Conservation (phyloP, 148 eudicot genomes). For the Vaccinium myrtillus region DNA sequence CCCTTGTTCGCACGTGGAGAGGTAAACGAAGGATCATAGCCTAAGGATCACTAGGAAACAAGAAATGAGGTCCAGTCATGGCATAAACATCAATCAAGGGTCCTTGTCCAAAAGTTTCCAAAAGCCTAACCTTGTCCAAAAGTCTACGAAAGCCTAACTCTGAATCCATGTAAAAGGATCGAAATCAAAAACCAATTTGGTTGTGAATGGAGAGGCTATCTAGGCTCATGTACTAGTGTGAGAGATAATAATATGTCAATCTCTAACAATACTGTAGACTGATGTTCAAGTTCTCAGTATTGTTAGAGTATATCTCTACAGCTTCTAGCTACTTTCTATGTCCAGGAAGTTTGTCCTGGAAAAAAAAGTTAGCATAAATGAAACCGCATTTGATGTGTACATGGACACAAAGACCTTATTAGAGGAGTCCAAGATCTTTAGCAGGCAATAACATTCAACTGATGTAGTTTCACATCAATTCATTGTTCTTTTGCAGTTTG, state of each 20-base stretch:
- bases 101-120: too few species aligned
- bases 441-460: background rate
- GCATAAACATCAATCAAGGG: background rate
- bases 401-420: background rate
- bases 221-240: background rate
- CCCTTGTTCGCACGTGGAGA: background rate
- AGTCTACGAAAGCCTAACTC: background rate
- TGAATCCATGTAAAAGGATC: background rate
- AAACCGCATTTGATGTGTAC: background rate
- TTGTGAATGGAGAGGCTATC: background rate
- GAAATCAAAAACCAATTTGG: background rate
- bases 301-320: background rate
- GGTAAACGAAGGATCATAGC: background rate
- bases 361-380: background rate
- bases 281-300: background rate
- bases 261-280: background rate
- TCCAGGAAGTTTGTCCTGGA: background rate
- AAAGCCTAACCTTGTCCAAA: background rate
- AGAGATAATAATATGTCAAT: background rate
- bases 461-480: background rate
- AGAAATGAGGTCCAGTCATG: background rate
- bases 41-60: background rate
- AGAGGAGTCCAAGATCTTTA: background rate
- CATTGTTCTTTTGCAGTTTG: constrained; percentile 45
- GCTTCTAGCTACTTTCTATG: background rate